phyloP scores from a whole-genome alignment of 2,329 filamentous ascomycete species.

The Pseudodiploospora longispora region DNA sequence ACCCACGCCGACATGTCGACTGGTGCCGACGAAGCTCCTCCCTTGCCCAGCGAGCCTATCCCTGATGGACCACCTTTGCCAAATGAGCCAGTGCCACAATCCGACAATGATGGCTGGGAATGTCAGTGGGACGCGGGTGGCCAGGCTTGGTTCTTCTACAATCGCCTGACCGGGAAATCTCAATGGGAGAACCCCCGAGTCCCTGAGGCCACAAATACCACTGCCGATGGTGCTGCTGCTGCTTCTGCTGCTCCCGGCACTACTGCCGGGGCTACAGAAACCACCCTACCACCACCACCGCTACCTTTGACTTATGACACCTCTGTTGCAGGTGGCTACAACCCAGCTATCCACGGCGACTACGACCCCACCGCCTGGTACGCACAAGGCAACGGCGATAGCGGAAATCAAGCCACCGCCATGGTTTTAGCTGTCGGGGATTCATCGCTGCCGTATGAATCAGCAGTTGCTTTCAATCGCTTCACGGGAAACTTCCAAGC shows the following conservation, averaged over 20 bases:
- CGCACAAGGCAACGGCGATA: conserved; percentile 50
- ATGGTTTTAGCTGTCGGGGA: conserved; percentile 22
- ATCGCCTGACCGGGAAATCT: conserved; percentile 63
- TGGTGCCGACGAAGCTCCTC: conserved; percentile 18
- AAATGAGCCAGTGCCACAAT: conserved; percentile 35
- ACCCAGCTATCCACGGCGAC: conserved; percentile 90
- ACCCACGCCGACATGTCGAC: conserved; percentile 7
- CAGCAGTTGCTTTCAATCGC: conserved; percentile 77
- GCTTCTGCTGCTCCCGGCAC: conserved; percentile 17
- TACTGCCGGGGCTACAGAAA: background rate
- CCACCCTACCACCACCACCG: conserved; percentile 10
- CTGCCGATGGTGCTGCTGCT: conserved; percentile 18
- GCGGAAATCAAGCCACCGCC: conserved; percentile 22
- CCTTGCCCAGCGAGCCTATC: conserved; percentile 27
- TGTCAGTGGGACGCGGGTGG: conserved; percentile 64
- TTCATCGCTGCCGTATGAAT: conserved; percentile 48
- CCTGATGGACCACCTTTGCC: conserved; percentile 32
- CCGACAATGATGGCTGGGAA: conserved; percentile 72
- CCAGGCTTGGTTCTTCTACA: conserved; percentile 75
- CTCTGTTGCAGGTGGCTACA: conserved; percentile 67
- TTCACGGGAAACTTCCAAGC: conserved; percentile 81
- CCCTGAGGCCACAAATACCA: conserved; percentile 33
- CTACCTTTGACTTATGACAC: conserved; percentile 26
- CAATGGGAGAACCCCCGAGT: conserved; percentile 87
- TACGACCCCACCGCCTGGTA: conserved; percentile 97